Evolutionary conservation across 2,329 filamentous ascomycete genomes (phyloP), one percentile per base, ranked within the genome.

Genomic region (Penicillium carneum): DNA sequence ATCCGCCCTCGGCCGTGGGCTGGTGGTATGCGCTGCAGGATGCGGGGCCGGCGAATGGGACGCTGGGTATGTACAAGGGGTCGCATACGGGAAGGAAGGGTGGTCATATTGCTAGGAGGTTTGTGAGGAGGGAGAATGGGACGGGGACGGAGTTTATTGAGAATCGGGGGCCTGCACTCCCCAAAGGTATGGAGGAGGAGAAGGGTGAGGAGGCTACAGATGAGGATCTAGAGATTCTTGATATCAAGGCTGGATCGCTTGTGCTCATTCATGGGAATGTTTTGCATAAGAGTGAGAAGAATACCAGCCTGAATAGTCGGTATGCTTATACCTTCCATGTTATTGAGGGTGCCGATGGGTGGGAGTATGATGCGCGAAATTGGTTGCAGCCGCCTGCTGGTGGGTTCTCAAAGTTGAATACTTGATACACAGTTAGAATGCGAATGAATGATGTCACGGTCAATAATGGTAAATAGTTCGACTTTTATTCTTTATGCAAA

Each of bases 21-120:
- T 98, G 94, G 81, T 99, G 95, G 95, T 96, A 97, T 77, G 95
- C 95, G 12, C 85, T 99, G 41, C 93, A 99, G 80, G 94, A 98
- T 77, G 92, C 92, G 23, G 94, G 91, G 8, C 81, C 84, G 0
- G 87, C 89, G 75, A 99, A 99, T 76, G 95, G 93, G 1, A 97
- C 93, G 71, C 77, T 99, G 72, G 91, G 89, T 65, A 97, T 98
- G 79, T 85, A 92, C 68, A 88, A 87, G 0, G 94, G 93, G 0
- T 92, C 89, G 68, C 94, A 98, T 74, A 68, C 64, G 54, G 65
- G 69, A 7, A 36, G 48, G 5, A 86, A 83, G 71, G 88, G 89
- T 74, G 88, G 89, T 2, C 86, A 88, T 11, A 83, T 98, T 10
- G 80, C 81, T 63, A 86, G 88, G 74, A 83, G 95, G 38, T 90